phyloP scores from a whole-genome alignment of 2,329 filamentous ascomycete species.

The Colletotrichum cereale region DNA sequence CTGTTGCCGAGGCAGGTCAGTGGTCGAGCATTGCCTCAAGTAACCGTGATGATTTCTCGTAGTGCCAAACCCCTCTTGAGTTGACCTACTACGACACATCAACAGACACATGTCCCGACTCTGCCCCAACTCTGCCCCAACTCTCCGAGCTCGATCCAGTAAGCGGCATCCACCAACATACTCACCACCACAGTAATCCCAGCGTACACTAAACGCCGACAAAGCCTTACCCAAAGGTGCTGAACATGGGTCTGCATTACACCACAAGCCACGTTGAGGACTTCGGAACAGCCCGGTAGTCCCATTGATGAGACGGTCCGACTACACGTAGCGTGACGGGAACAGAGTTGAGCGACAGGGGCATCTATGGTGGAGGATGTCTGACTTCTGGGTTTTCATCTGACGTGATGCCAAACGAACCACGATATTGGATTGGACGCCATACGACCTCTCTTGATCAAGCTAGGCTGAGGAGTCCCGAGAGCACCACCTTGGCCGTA shows the following conservation, averaged over 20 bases:
- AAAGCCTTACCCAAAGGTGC: background rate
- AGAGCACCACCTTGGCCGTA: background rate
- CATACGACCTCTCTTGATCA: background rate
- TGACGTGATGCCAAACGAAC: conserved; percentile 2
- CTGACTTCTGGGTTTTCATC: background rate
- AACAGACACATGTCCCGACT: background rate
- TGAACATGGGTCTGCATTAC: too few species aligned
- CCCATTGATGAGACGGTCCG: background rate
- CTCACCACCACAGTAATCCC: background rate
- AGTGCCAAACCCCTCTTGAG: background rate
- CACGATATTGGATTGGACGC: background rate
- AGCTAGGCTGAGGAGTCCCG: background rate
- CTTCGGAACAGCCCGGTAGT: background rate
- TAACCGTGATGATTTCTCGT: background rate
- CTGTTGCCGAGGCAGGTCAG: background rate
- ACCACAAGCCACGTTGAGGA: background rate
- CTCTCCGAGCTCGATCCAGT: background rate
- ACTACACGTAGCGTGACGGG: background rate
- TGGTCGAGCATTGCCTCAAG: too few species aligned
- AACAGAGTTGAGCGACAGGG: background rate
- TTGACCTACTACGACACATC: too few species aligned
- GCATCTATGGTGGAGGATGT: background rate
- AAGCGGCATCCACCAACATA: background rate
- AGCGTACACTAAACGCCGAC: background rate
- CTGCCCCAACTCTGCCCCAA: background rate